These are phyloP conservation scores for Zymoseptoria pseudotritici DNA, from an alignment of 2,329 filamentous ascomycete genomes.

Conservation along the genomic window DNA sequence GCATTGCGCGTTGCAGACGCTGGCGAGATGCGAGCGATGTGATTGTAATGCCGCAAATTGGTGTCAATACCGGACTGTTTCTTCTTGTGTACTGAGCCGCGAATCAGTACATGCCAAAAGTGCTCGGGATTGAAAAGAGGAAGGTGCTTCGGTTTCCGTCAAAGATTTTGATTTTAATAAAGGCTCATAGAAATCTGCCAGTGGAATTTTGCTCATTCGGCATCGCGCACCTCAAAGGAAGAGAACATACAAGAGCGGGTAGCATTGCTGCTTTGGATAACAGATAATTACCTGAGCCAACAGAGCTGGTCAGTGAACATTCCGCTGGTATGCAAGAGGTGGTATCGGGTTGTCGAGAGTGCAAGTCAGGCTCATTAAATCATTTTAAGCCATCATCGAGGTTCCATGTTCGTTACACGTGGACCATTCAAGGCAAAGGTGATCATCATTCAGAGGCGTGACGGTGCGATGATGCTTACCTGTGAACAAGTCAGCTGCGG, in stretches of 20 bases:
- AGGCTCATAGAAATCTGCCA: background rate
- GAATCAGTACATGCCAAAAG: background rate
- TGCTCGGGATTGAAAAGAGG: background rate
- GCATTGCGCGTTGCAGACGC: background rate
- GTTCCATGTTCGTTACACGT: slow-evolving; percentile 1
- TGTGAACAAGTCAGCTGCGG: slow-evolving; percentile 29
- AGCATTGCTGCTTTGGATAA: background rate
- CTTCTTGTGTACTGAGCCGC: background rate
- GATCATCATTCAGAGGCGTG: background rate
- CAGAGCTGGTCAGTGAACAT: background rate
- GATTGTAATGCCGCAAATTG: background rate
- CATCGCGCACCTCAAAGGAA: background rate
- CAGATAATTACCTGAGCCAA: background rate
- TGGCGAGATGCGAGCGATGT: background rate
- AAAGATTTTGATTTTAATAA: background rate
- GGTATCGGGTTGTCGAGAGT: background rate
- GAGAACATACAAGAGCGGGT: background rate
- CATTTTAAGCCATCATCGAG: background rate
- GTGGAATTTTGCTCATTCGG: background rate
- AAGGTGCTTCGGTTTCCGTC: background rate
- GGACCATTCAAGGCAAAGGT: background rate
- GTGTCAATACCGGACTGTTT: background rate
- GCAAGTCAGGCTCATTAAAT: slow-evolving; percentile 2
- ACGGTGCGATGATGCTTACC: background rate
- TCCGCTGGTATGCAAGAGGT: background rate